Percentiles rank a stretch among this genome's conserved stretches.
phyloP scores from a whole-genome alignment of 1,139 yeast species.

The Geotrichum citri-aurantii region DNA sequence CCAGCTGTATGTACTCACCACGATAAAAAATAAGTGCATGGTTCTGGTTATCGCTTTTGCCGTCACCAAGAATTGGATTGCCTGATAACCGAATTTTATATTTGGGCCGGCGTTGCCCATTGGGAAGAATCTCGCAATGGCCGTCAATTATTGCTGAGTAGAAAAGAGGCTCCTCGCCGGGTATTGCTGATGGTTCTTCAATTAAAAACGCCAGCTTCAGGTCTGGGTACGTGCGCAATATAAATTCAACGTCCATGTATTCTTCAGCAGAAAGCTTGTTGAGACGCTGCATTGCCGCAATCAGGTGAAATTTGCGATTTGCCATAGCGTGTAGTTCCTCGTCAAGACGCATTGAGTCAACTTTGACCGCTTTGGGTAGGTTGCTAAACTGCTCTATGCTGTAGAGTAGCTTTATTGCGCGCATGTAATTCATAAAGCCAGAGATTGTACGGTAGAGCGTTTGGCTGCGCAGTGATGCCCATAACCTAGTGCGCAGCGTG shows the following conservation, averaged over 20 bases:
- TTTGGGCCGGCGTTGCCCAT: constrained; percentile 44
- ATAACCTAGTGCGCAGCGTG: constrained; percentile 62
- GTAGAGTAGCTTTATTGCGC: constrained; percentile 61
- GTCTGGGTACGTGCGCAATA: constrained; percentile 58
- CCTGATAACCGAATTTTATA: constrained; percentile 66
- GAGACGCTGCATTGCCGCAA: constrained; percentile 68
- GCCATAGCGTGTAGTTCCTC: constrained; percentile 49
- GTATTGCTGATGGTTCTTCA: constrained; percentile 39
- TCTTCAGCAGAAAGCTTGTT: constrained; percentile 49
- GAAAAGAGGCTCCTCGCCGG: constrained; percentile 36
- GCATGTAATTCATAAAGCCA: constrained; percentile 66
- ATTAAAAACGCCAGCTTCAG: constrained; percentile 56
- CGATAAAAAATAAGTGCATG: constrained; percentile 70
- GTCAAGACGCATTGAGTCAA: constrained; percentile 33
- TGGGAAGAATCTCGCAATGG: constrained; percentile 38
- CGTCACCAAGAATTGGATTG: constrained; percentile 84
- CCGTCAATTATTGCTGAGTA: constrained; percentile 64
- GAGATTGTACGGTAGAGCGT: constrained; percentile 72
- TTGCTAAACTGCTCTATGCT: constrained; percentile 46
- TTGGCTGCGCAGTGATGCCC: constrained; percentile 78
- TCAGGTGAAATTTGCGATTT: constrained; percentile 55
- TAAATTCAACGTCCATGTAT: constrained; percentile 47
- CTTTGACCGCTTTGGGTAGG: constrained; percentile 39
- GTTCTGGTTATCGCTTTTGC: constrained; percentile 84
- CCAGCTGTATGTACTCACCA: constrained; percentile 81